phyloP scores from a whole-genome alignment of 306 rosid species.

The Mimosa bimucronata region DNA sequence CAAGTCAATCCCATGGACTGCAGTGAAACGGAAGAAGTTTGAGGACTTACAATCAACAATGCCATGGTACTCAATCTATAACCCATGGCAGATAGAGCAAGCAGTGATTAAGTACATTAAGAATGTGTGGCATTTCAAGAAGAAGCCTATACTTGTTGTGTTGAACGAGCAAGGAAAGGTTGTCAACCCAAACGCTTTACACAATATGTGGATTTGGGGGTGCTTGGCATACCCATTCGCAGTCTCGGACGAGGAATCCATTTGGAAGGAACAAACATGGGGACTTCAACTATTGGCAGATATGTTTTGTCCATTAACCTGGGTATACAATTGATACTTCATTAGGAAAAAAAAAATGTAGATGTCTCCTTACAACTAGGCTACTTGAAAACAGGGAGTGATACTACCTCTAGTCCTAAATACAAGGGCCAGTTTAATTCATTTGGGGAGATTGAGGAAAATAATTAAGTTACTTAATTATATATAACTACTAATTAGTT shows the following conservation, averaged over 20 bases:
- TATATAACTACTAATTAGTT: too few species aligned
- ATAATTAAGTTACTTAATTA: too few species aligned
- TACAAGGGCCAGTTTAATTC: too few species aligned
- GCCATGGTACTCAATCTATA: conserved; percentile 58
- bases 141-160: conserved; percentile 59
- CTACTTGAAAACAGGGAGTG: background rate
- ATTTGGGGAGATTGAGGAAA: too few species aligned
- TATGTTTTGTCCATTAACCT: conserved; percentile 42
- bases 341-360: background rate
- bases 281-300: conserved; percentile 55
- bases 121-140: conserved; percentile 57
- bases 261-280: conserved; percentile 68
- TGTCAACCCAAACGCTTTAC: conserved; percentile 61
- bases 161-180: conserved; percentile 62
- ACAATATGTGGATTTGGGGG: conserved; percentile 84
- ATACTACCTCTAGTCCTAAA: background rate
- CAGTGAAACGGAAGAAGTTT: conserved; percentile 38
- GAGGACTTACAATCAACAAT: conserved; percentile 38
- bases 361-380: background rate
- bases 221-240: conserved; percentile 66
- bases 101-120: conserved; percentile 53
- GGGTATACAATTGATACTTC: conserved; percentile 48
- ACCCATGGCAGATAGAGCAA: conserved; percentile 46
- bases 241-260: conserved; percentile 48
- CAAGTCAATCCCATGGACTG: background rate